phyloP scores from a whole-genome alignment of 495 filamentous ascomycete species.

The Penicillium dipodomyicola region DNA sequence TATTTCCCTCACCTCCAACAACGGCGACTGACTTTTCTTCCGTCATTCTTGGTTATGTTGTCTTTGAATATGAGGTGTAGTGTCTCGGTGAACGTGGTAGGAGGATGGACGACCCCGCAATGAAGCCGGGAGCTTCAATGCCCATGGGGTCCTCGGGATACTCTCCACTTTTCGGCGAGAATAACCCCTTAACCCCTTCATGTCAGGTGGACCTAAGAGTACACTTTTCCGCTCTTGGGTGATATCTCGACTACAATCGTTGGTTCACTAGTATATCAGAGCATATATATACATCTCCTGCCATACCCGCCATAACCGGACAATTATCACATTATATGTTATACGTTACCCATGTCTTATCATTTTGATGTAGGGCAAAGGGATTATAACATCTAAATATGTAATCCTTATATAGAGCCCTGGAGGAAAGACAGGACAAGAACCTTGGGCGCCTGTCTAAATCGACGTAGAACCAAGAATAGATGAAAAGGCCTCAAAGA shows the following conservation, averaged over 20 bases:
- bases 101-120: slow-evolving; percentile 2
- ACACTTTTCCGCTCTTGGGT: no score
- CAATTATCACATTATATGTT: neutral
- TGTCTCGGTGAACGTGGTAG: neutral
- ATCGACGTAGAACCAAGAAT: neutral
- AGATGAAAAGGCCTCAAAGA: no score
- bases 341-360: neutral
- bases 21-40: slow-evolving; percentile 14
- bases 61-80: neutral
- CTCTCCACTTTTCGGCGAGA: neutral
- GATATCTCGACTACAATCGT: no score
- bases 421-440: no score
- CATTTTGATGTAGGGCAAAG: neutral
- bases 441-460: no score
- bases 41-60: slow-evolving; percentile 4
- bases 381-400: neutral
- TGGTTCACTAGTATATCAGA: neutral
- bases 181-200: neutral
- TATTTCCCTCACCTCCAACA: slow-evolving; percentile 12
- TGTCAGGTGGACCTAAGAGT: neutral
- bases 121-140: neutral
- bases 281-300: neutral
- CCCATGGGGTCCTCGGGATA: neutral
- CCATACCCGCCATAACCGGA: neutral
- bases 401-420: no score